Evolutionary conservation across 176 grass and related monocot genomes (phyloP), one percentile per base, ranked within the genome.

Genomic region (Aegilops tauschii): DNA sequence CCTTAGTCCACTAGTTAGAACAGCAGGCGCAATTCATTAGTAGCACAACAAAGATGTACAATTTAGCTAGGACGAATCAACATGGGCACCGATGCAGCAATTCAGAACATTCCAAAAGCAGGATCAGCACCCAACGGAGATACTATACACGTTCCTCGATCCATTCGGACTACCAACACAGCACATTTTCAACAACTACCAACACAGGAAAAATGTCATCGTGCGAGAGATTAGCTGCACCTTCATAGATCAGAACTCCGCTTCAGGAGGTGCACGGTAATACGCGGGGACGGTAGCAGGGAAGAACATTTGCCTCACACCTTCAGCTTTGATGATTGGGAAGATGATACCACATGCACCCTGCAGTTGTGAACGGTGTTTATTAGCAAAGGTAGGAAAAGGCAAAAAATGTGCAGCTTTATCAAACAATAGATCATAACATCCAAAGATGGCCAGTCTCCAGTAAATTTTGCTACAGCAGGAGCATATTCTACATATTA

Each of bases 241-340:
- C 65, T 79, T 54, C 4, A 1, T 34, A 16, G 2, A 10, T 76
- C 28, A 81, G 64, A 49, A 92, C 59, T 89, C 77, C 0, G 64
- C 65, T 6, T 73, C 23, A 10, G 84, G 87, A 85, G 85, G 65
- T 32, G 85, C 77, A 11, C 90, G 90, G 80, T 97, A 99, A 74
- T 97, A 99, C 11, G 97, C 92, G 1, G 92, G 94, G 39, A 97
- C 92, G 6, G 90, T 99, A 12, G 92, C 97, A 14, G 97, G 97
- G 90, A 99, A 97, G 85, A 99, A 99, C 97, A 99, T 99, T 54
- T 99, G 97, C 87, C 97, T 90, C 56, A 94, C 94, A 0, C 90
- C 97, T 94, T 99, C 97, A 73, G 94, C 97, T 83, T 94, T 99
- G 39, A 99, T 97, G 69, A 99, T 97, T 3, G 97, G 97, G 84